Percentiles rank a stretch among this genome's conserved stretches.
phyloP scores from a whole-genome alignment of 768 basidiomycete genomes.

The Rhizopogon vulgaris region DNA sequence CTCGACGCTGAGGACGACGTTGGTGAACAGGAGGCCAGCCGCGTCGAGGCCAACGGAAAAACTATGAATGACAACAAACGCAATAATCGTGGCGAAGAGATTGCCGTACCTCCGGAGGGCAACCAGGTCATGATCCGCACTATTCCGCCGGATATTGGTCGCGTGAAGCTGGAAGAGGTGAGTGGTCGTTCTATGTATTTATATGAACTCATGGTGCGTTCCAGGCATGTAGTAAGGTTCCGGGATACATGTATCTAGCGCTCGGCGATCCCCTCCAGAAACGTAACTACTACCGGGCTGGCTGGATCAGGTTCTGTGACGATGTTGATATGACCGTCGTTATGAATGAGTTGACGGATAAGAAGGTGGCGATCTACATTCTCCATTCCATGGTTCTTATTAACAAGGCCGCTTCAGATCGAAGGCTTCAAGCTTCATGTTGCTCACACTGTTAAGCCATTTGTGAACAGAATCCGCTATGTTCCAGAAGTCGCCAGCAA shows the following conservation, averaged over 20 bases:
- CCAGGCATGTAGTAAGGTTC: conserved; percentile 69
- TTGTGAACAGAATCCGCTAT: conserved; percentile 70
- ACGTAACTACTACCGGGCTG: conserved; percentile 90
- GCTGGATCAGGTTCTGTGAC: conserved; percentile 84
- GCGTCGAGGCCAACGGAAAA: conserved; percentile 57
- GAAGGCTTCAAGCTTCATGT: conserved; percentile 94
- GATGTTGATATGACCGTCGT: conserved; percentile 77
- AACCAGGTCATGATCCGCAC: conserved; percentile 94
- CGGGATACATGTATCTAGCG: conserved; percentile 85
- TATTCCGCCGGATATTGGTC: conserved; percentile 88
- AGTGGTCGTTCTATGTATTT: conserved; percentile 12
- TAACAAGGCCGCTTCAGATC: conserved; percentile 47
- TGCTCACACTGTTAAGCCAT: conserved; percentile 72
- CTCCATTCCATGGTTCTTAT: not conserved
- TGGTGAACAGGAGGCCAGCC: conserved; percentile 51
- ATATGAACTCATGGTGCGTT: conserved; percentile 5
- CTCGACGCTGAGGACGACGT: conserved; percentile 68
- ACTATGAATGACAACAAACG: conserved; percentile 37
- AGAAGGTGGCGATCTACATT: conserved; percentile 53
- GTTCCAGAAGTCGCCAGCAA: conserved; percentile 79
- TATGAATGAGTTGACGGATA: conserved; percentile 70
- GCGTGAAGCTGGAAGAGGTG: conserved; percentile 87
- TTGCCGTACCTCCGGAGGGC: conserved; percentile 65
- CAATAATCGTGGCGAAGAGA: conserved; percentile 62
- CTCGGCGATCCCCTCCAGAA: conserved; percentile 90